Evolutionary conservation across 257 asterid genomes (phyloP).

Genomic region (Solanum bulbocastanum): DNA sequence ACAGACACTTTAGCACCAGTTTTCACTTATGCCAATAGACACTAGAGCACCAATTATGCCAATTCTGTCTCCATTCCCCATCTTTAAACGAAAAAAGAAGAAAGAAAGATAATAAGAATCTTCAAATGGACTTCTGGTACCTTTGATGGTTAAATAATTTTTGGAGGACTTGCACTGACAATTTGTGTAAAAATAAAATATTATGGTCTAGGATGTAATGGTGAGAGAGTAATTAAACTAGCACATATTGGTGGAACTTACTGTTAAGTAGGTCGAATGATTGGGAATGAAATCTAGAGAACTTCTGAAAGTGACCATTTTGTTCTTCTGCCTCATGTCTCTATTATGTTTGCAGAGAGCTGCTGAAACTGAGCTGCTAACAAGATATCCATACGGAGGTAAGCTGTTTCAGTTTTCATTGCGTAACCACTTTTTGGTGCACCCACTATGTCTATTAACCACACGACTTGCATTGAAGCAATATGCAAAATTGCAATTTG

Average conservation of each 20-base stretch:
- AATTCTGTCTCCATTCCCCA: neutral
- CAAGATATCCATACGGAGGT: constrained; percentile 95
- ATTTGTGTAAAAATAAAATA: neutral
- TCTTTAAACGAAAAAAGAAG: neutral
- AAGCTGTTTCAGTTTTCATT: constrained; percentile 7
- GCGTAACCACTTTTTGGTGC: neutral
- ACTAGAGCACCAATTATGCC: neutral
- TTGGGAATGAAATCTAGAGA: neutral
- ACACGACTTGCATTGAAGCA: neutral
- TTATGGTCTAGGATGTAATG: neutral
- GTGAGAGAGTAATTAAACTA: neutral
- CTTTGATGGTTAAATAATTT: neutral
- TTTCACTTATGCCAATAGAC: neutral
- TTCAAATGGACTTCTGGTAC: neutral
- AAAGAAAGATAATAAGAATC: neutral
- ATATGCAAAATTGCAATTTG: neutral
- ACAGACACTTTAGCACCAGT: neutral
- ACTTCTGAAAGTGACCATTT: neutral
- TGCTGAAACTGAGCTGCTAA: constrained; percentile 84
- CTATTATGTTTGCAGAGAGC: constrained; percentile 58
- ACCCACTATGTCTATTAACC: neutral
- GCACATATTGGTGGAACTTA: neutral
- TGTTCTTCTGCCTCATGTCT: neutral
- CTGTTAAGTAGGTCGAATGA: neutral
- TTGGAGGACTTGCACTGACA: neutral